A percentile compares a stretch with the other conserved stretches of the same genome.
Conservation (phyloP, 257 asterid genomes). For the Solanum paucissectum region DNA sequence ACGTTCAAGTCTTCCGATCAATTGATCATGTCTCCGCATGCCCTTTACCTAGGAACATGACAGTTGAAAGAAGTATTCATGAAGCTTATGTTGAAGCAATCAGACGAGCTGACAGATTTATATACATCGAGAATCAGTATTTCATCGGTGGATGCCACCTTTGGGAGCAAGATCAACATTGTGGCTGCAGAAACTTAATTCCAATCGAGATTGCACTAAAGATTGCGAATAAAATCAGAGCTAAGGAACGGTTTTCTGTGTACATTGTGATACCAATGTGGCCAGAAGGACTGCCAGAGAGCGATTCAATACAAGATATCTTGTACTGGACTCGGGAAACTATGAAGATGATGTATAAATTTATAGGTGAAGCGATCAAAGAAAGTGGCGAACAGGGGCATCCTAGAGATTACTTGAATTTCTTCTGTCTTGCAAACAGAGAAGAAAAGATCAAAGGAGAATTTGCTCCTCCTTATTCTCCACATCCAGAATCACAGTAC, state of each 20-base stretch:
- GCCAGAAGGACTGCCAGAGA: conserved; percentile 87
- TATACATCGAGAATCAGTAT: conserved; percentile 82
- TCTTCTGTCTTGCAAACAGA: conserved; percentile 83
- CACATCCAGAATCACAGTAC: conserved; percentile 59
- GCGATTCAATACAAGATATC: conserved; percentile 70
- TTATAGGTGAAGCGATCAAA: conserved; percentile 52
- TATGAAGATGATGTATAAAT: conserved; percentile 71
- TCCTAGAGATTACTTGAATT: conserved; percentile 72
- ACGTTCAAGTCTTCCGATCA: conserved; percentile 75
- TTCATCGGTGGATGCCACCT: conserved; percentile 82
- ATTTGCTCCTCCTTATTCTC: conserved; percentile 69
- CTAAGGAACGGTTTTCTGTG: conserved; percentile 48
- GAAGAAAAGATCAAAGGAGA: conserved; percentile 65
- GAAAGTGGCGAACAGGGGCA: conserved; percentile 45
- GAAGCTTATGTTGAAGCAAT: conserved; percentile 85
- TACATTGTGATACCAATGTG: conserved; percentile 83
- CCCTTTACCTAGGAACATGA: conserved; percentile 39
- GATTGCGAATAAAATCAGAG: conserved; percentile 47
- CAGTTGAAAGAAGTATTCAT: conserved; percentile 56
- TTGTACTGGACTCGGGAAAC: conserved; percentile 78
- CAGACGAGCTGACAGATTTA: conserved; percentile 61
- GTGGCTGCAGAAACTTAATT: conserved; percentile 78
- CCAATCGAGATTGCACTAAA: conserved; percentile 78
- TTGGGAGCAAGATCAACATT: conserved; percentile 70
- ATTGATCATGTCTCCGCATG: conserved; percentile 59